Conservation (phyloP, 2,329 filamentous ascomycete species). For the Fusarium nisikadoi region DNA sequence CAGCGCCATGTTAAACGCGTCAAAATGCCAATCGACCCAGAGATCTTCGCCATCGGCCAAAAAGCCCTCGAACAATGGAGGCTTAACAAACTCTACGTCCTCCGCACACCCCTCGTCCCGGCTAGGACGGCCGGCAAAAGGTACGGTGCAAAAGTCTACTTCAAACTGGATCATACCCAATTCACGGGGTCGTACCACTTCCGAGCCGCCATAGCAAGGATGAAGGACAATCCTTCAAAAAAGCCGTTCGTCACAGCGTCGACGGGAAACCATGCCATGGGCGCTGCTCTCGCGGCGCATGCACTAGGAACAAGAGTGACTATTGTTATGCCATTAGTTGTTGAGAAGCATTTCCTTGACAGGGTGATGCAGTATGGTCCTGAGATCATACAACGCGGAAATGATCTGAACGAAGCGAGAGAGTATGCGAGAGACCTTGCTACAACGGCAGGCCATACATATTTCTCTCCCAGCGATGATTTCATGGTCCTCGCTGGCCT, state of each 20-base stretch:
- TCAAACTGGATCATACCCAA: background rate
- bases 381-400: background rate
- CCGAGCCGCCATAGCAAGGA: background rate
- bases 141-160: background rate
- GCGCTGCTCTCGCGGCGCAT: background rate
- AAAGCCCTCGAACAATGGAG: background rate
- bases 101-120: background rate
- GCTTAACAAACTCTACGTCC: background rate
- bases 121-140: background rate
- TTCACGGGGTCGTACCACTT: background rate
- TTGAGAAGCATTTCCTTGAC: background rate
- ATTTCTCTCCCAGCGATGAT: background rate
- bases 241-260: background rate
- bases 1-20: background rate
- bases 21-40: background rate
- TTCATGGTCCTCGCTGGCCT: background rate
- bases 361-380: background rate
- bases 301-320: background rate
- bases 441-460: background rate
- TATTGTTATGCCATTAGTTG: background rate
- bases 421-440: background rate
- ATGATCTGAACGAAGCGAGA: background rate
- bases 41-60: background rate
- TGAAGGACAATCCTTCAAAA: background rate
- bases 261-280: background rate